Percentiles rank a stretch among this genome's conserved stretches.
Evolutionary conservation across 768 basidiomycete genomes (phyloP).

Genomic region (Suillus ampliporus): DNA sequence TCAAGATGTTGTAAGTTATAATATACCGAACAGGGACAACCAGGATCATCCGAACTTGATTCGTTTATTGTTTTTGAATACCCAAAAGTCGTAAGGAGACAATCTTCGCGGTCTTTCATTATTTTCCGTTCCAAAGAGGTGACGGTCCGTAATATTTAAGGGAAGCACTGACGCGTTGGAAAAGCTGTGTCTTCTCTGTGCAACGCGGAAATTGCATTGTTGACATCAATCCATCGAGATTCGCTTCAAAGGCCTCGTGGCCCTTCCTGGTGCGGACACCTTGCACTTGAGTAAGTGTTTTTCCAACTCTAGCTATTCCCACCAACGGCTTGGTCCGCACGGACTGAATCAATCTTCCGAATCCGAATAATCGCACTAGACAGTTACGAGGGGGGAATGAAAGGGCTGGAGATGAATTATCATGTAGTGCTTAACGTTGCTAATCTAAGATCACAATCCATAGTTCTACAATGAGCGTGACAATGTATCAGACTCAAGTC

Average conservation of each 20-base stretch:
- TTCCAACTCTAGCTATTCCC: slow-evolving; percentile 21
- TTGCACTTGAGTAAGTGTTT: slow-evolving; percentile 21
- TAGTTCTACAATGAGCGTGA: not conserved
- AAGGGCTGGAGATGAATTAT: no score
- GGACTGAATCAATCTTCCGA: no score
- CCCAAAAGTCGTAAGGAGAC: slow-evolving; percentile 21
- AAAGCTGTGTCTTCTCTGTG: slow-evolving; percentile 26
- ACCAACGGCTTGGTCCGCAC: slow-evolving; percentile 22
- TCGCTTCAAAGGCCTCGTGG: slow-evolving; percentile 26
- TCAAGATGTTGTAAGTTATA: slow-evolving; percentile 31
- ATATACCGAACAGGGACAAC: slow-evolving; percentile 29
- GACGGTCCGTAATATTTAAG: slow-evolving; percentile 21
- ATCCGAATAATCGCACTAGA: no score
- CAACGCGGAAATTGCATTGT: slow-evolving; percentile 40
- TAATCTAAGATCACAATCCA: no score
- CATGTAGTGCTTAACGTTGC: no score
- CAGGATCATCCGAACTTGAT: slow-evolving; percentile 1
- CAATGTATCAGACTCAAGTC: no score
- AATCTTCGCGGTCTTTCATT: slow-evolving; percentile 36
- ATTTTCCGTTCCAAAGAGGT: slow-evolving; percentile 24
- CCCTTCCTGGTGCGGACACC: slow-evolving; percentile 18
- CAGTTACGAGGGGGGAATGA: no score
- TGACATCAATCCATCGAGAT: slow-evolving; percentile 15
- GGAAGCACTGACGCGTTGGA: slow-evolving; percentile 16
- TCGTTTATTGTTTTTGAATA: slow-evolving; percentile 23